phyloP scores from a whole-genome alignment of 2,329 filamentous ascomycete genomes.

The Dactylellina sp. region DNA sequence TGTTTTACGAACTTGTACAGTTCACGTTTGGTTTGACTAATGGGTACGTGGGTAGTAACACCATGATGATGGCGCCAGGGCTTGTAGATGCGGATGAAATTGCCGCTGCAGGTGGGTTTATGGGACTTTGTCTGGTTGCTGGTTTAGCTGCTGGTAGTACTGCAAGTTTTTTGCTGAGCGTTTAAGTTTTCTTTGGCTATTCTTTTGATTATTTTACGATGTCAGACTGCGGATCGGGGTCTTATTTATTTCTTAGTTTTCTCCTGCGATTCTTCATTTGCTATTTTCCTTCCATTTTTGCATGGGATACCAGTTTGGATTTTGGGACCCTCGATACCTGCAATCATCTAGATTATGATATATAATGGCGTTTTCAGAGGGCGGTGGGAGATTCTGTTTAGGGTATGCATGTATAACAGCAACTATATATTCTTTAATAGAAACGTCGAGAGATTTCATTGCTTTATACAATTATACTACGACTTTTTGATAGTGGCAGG shows the following conservation, averaged over 20 bases:
- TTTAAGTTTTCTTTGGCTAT: conserved; percentile 4
- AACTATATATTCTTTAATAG: not conserved
- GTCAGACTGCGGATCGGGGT: no score
- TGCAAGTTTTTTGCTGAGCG: conserved; percentile 44
- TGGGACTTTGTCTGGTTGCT: conserved; percentile 69
- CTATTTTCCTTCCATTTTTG: conserved; percentile 3
- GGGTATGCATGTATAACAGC: not conserved
- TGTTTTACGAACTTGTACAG: conserved; percentile 88
- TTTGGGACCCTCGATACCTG: not conserved
- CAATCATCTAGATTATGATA: not conserved
- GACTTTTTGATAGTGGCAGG: no score
- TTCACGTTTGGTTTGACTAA: conserved; percentile 85
- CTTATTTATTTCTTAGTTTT: not conserved
- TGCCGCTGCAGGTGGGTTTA: conserved; percentile 91
- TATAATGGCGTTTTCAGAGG: conserved; percentile 27
- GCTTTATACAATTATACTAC: not conserved
- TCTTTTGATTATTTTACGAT: no score
- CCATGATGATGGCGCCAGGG: conserved; percentile 89
- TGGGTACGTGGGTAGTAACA: conserved; percentile 85
- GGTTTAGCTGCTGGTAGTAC: conserved; percentile 45
- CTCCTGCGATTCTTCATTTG: conserved; percentile 7
- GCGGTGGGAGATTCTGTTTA: not conserved
- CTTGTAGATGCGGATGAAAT: conserved; percentile 85
- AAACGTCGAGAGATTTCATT: not conserved
- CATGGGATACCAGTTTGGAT: not conserved